Percentiles rank a stretch among this genome's conserved stretches.
Evolutionary conservation across 2,329 filamentous ascomycete genomes (phyloP).

Genomic region (Aspergillus vadensis): DNA sequence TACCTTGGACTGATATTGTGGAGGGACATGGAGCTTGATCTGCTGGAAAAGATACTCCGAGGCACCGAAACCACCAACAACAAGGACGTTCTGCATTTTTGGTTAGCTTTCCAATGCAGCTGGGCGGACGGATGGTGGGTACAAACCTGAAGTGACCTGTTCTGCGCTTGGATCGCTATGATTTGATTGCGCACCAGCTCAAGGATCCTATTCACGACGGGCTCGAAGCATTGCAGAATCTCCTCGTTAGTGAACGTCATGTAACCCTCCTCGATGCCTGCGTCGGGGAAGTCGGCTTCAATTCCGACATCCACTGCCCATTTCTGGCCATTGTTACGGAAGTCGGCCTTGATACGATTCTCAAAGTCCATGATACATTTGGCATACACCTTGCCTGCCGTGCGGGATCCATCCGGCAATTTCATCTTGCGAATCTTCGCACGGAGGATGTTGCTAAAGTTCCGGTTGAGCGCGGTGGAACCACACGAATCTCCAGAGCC

Average conservation of each 20-base stretch:
- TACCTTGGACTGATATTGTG: conserved; percentile 97
- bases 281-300: conserved; percentile 95
- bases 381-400: conserved; percentile 95
- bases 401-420: conserved; percentile 92
- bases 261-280: conserved; percentile 97
- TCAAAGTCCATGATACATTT: conserved; percentile 99
- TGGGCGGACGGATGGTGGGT: not conserved
- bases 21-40: conserved; percentile 96
- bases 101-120: conserved; percentile 22
- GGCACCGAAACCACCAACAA: conserved; percentile 96
- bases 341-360: conserved; percentile 99
- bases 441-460: conserved; percentile 96
- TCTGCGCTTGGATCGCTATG: conserved; percentile 97
- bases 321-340: conserved; percentile 98
- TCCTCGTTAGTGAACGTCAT: conserved; percentile 99
- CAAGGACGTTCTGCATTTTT: conserved; percentile 72
- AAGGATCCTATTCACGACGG: conserved; percentile 93
- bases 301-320: conserved; percentile 99
- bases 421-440: conserved; percentile 99
- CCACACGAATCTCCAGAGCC: conserved; percentile 97
- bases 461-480: conserved; percentile 95
- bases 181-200: conserved; percentile 98
- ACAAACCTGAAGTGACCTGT: conserved; percentile 76
- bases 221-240: conserved; percentile 98
- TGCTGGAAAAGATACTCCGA: conserved; percentile 99